These are phyloP conservation scores for Halenospora varia DNA, from an alignment of 495 filamentous ascomycete genomes.

Conservation along the genomic window DNA sequence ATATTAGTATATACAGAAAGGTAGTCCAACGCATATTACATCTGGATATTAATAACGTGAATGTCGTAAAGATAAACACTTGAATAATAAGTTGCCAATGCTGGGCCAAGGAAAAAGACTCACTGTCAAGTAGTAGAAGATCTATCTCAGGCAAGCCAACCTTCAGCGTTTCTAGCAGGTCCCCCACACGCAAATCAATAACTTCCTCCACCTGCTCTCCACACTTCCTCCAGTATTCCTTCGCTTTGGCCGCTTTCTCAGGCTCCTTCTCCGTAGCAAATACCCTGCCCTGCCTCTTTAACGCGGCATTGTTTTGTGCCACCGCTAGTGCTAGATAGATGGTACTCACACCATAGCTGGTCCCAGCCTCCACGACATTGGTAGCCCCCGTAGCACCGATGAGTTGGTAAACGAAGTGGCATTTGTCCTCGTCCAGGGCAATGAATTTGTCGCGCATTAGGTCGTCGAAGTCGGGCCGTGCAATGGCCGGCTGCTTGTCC, in stretches of 20 bases:
- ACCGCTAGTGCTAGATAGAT: constrained; percentile 57
- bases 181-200: constrained; percentile 51
- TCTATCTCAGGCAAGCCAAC: constrained; percentile 39
- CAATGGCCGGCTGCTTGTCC: background rate
- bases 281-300: constrained; percentile 38
- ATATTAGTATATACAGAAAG: constrained; percentile 3
- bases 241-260: constrained; percentile 40
- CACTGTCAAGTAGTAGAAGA: constrained; percentile 53
- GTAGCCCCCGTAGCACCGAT: constrained; percentile 35
- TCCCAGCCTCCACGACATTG: constrained; percentile 53
- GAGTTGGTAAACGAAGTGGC: constrained; percentile 44
- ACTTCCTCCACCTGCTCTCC: constrained; percentile 36
- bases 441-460: constrained; percentile 49
- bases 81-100: background rate
- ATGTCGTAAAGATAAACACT: background rate
- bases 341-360: constrained; percentile 55
- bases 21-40: background rate
- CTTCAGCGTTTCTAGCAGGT: constrained; percentile 48
- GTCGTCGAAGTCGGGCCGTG: constrained; percentile 7
- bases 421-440: constrained; percentile 49
- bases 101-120: constrained; percentile 14
- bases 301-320: constrained; percentile 34
- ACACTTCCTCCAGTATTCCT: constrained; percentile 42
- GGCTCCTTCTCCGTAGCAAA: constrained; percentile 53
- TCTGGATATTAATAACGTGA: background rate